phyloP scores from a whole-genome alignment of 805 yeast genomes.

The Diddensiella santjacobensis region DNA sequence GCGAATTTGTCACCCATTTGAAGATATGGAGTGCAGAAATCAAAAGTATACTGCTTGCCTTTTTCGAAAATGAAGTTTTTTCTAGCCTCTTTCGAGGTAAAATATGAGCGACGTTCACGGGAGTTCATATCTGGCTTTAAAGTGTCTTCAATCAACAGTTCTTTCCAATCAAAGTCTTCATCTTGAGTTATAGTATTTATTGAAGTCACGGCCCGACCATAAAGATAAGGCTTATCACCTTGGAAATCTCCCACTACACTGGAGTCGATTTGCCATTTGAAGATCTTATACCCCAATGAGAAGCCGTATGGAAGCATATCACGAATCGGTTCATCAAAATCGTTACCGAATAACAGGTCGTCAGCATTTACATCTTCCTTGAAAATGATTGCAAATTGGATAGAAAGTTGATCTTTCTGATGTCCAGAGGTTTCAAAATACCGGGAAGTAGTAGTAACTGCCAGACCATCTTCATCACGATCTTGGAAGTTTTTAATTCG shows the following conservation, averaged over 20 bases:
- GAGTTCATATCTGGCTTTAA: background rate
- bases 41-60: slow-evolving; percentile 42
- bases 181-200: slow-evolving; percentile 42
- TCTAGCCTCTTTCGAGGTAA: slow-evolving; percentile 32
- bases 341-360: slow-evolving; percentile 64
- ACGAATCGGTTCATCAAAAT: slow-evolving; percentile 55
- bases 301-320: slow-evolving; percentile 56
- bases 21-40: slow-evolving; percentile 53
- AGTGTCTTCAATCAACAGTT: background rate
- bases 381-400: slow-evolving; percentile 44
- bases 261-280: slow-evolving; percentile 58
- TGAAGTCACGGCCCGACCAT: slow-evolving; percentile 58
- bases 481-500: slow-evolving; percentile 49
- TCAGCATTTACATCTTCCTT: slow-evolving; percentile 43
- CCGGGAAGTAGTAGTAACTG: slow-evolving; percentile 9
- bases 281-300: slow-evolving; percentile 52
- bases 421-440: slow-evolving; percentile 30
- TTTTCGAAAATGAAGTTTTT: slow-evolving; percentile 40
- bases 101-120: background rate
- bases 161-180: slow-evolving; percentile 4
- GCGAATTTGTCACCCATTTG: slow-evolving; percentile 49
- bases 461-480: slow-evolving; percentile 27
- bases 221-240: slow-evolving; percentile 56
- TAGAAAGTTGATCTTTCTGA: slow-evolving; percentile 31
- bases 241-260: slow-evolving; percentile 61